Base-by-base conservation (phyloP, 225 moss, liverwort and hornwort species). In the Pseudoscleropodium purum region DNA sequence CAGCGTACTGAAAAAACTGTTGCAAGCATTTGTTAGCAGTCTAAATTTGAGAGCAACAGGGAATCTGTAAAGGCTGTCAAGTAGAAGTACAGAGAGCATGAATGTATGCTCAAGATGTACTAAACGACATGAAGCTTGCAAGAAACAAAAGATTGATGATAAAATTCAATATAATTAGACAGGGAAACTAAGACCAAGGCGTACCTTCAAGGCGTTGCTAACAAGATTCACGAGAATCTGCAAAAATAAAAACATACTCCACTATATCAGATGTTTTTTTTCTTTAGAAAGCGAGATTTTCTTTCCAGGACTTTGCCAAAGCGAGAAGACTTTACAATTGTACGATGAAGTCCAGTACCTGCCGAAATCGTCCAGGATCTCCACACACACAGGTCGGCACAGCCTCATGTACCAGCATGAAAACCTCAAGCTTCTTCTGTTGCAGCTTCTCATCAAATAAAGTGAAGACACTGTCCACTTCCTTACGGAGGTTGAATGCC, bases 341-440 rank as follows among this genome's bases (percentile, higher is more conserved):
- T 34, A 17, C 4, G 31, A 74, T 15, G 27, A 81, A 54, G n/a
- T 79, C 18, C 25, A 86, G 74, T 83, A 98, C 98, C 96, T 98
- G 98, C 87, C 98, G 97, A 83, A 98, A 93, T 85, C 98, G 91
- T 92, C 98, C 98, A 66, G 98, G 94, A 83, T 98, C 98, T 49
- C 98, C 98, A 59, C 92, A 88, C 17, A 98, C 93, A 75, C 88
- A 93, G 63, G 79, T 83, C 75, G 98, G 98, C 80, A 98, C 95
- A 52, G 89, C 85, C 81, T 97, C 98, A 63, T 98, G 97, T 13
- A 97, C 96, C 36, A 98, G 92, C 74, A 94, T 96, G 75, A 93
- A 96, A 41, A 96, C 93, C 90, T 96, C 96, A 11, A 98, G 94
- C 84, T 94, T 94, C 86, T 96, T 97, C 90, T 95, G 95, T 70